These are phyloP conservation scores for Citrus medica DNA, from an alignment of 345 rosid species.

Conservation along the genomic window DNA sequence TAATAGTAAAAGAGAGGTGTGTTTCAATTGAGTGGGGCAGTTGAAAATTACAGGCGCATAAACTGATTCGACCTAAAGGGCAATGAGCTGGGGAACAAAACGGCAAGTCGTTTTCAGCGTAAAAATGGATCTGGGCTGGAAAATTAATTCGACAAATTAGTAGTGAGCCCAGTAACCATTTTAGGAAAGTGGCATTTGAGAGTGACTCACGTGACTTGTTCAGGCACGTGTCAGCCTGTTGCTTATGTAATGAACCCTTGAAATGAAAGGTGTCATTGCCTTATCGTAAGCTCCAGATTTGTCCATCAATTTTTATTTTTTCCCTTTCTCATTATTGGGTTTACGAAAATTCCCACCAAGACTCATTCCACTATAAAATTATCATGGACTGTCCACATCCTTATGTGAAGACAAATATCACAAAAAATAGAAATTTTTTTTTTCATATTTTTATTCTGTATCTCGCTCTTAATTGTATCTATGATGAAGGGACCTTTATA, in stretches of 20 bases:
- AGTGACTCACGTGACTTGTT: not conserved
- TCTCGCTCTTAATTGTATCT: not conserved
- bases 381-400: not conserved
- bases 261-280: not conserved
- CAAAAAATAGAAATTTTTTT: no score
- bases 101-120: not conserved
- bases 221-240: not conserved
- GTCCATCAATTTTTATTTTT: not conserved
- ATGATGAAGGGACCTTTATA: no score
- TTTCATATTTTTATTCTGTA: not conserved
- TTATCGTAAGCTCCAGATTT: not conserved
- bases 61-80: not conserved
- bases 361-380: not conserved
- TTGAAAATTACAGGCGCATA: not conserved
- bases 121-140: not conserved
- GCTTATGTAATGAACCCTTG: not conserved
- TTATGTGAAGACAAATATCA: not conserved
- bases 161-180: not conserved
- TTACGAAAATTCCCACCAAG: not conserved
- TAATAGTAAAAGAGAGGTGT: no score
- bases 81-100: not conserved
- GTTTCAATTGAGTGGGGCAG: not conserved
- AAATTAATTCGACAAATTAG: not conserved
- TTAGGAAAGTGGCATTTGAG: not conserved
- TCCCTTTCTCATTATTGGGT: not conserved